Base-by-base conservation (phyloP, 441 rosid species). In the Bruguiera hainesii region DNA sequence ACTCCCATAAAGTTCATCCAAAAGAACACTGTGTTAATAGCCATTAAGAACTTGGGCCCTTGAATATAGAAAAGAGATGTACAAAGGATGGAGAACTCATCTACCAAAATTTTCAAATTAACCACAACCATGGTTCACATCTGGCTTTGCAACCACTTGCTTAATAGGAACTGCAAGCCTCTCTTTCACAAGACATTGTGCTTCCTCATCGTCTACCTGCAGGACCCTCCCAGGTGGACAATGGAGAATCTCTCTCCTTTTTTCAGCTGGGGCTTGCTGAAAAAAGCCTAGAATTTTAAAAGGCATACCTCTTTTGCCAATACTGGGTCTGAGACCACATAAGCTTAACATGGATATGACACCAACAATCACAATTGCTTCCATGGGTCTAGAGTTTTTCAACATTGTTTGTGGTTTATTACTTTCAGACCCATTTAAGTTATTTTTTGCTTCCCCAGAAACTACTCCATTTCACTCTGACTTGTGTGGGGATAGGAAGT, bases 151-250 rank as follows among this genome's bases (percentile, higher is more conserved):
- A 57, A 78, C 84, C 65, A 80, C 72, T 0, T 90, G 83, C 49
- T 80, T 82, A 66, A 94, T 89, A 21, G 96, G 97, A 69, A 94
- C 80, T 67, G 87, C 96, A 50, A 89, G 78, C 77, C 97, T 88
- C 80, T 89, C 98, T 71, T 91, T 89, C 69, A 89, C 97, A 50
- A 91, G 78, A 60, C 98, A 94, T 52, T 86, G 80, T 33, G 91
- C 81, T 84, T 89, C 84, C 3, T 95, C 93, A 5, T 74, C 71
- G 75, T 91, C 91, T 62, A 79, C 49, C 62, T 84, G 83, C 6
- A 81, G 74, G 53, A 88, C 81, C 81, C 83, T 94, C 76, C 92
- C 97, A 0, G 95, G 87, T 19, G 96, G 96, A 46, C 98, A 94
- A 21, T 74, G 76, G 6, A 68, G 72, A 18, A 37, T 33, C 11